Conservation (phyloP, 352 stramenopile genomes). For the Pythium brachiatum region DNA sequence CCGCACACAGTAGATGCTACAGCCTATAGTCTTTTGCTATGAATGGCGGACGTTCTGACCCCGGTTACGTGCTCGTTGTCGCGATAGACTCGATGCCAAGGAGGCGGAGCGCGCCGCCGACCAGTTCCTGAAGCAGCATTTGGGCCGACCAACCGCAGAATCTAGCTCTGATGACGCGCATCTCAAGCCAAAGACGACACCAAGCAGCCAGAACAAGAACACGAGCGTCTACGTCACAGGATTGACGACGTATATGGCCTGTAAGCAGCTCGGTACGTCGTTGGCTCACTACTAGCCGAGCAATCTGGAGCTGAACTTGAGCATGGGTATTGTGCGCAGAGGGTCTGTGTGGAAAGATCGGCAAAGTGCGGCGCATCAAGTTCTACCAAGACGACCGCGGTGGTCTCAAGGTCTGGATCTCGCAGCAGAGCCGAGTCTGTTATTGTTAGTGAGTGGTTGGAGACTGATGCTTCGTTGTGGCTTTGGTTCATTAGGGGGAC, state of each 20-base stretch:
- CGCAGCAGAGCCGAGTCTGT: not conserved
- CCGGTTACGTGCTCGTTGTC: not conserved
- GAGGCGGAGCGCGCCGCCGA: slow-evolving; percentile 38
- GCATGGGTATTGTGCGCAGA: slow-evolving; percentile 33
- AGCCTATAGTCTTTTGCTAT: not conserved
- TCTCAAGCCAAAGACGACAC: slow-evolving; percentile 12
- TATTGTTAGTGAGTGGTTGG: not conserved
- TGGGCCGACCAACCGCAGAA: not conserved
- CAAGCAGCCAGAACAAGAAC: slow-evolving; percentile 31
- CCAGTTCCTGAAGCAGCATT: slow-evolving; percentile 37
- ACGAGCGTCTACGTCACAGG: slow-evolving; percentile 81
- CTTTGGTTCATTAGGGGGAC: slow-evolving; percentile 45
- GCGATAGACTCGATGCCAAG: slow-evolving; percentile 49
- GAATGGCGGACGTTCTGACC: not conserved
- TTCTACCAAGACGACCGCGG: slow-evolving; percentile 83
- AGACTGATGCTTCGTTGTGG: not conserved
- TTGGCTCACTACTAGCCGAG: too few relatives aligned
- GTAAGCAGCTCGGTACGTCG: slow-evolving; percentile 69
- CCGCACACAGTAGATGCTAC: slow-evolving; percentile 7
- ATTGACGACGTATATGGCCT: slow-evolving; percentile 78
- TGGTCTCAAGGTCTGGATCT: slow-evolving; percentile 55
- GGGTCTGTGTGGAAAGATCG: slow-evolving; percentile 61
- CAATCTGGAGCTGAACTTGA: not conserved
- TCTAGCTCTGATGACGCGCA: slow-evolving; percentile 15
- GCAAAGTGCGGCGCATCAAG: slow-evolving; percentile 83